phyloP scores from a whole-genome alignment of 805 yeast species.

The Kuraishia hungarica region DNA sequence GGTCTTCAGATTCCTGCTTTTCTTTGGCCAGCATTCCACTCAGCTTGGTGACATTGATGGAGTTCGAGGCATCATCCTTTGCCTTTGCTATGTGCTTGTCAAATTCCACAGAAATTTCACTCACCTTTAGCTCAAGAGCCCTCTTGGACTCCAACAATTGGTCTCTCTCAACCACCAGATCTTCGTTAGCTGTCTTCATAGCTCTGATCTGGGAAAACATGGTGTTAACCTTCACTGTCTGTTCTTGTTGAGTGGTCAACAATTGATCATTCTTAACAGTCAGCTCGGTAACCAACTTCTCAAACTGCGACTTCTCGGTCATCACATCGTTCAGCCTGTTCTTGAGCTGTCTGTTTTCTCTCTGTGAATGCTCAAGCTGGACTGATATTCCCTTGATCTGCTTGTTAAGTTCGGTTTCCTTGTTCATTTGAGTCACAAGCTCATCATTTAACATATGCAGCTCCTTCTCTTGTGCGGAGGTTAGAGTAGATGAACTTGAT shows the following conservation, averaged over 20 bases:
- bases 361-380: constrained; percentile 47
- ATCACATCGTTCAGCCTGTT: constrained; percentile 26
- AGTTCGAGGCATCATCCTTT: constrained; percentile 20
- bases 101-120: constrained; percentile 30
- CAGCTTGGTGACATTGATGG: constrained; percentile 19
- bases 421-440: constrained; percentile 44
- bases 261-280: constrained; percentile 35
- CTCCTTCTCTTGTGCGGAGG: constrained; percentile 34
- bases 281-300: constrained; percentile 29
- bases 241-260: constrained; percentile 32
- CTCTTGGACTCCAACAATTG: constrained; percentile 42
- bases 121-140: constrained; percentile 33
- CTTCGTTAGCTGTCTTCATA: constrained; percentile 50
- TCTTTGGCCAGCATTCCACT: constrained; percentile 26
- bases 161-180: constrained; percentile 56
- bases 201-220: constrained; percentile 44
- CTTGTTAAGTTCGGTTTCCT: constrained; percentile 59
- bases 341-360: constrained; percentile 32
- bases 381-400: constrained; percentile 52
- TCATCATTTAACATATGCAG: constrained; percentile 45
- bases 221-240: constrained; percentile 34
- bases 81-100: constrained; percentile 25
- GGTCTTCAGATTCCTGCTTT: constrained; percentile 18
- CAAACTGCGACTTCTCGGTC: constrained; percentile 33
- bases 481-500: constrained; percentile 20